These are phyloP conservation scores for Lobosporangium transversale DNA, from an alignment of 192 early-diverging fungal genomes.

Conservation along the genomic window DNA sequence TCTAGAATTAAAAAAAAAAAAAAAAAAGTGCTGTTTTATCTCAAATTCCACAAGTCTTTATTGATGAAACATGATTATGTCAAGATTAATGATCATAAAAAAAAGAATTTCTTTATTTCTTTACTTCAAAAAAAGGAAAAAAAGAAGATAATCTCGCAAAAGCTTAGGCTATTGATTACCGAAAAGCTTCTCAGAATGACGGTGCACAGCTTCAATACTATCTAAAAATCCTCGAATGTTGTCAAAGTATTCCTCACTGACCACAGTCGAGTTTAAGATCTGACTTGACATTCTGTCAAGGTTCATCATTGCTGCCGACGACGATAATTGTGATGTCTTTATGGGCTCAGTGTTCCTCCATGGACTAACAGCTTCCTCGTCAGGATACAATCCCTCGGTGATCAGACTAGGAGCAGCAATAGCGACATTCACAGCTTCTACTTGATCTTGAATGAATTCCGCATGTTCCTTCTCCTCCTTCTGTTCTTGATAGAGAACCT, in stretches of 20 bases:
- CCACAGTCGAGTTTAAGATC: slow-evolving; percentile 25
- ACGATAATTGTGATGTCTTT: slow-evolving; percentile 22
- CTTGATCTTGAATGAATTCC: slow-evolving; percentile 4
- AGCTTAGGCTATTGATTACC: no score
- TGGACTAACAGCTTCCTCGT: slow-evolving; percentile 19
- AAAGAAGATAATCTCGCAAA: no score
- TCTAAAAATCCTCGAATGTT: slow-evolving; percentile 47
- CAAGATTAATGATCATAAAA: no score
- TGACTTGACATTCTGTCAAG: slow-evolving; percentile 32
- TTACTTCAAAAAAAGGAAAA: no score
- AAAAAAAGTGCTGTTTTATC: no score
- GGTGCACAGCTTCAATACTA: slow-evolving; percentile 41
- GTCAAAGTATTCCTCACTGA: slow-evolving; percentile 51
- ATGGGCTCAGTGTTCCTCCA: no score
- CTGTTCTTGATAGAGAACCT: not conserved
- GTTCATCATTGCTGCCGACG: no score
- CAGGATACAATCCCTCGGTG: slow-evolving; percentile 3
- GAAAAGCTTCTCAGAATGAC: slow-evolving; percentile 33
- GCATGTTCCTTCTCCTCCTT: not conserved
- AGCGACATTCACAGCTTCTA: not conserved
- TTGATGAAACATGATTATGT: no score
- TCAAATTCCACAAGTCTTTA: no score
- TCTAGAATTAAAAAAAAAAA: no score
- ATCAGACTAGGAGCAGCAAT: not conserved
- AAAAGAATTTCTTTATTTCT: no score